These are phyloP conservation scores for Pythium phragmiticola DNA, from an alignment of 352 stramenopile genomes.

Conservation along the genomic window DNA sequence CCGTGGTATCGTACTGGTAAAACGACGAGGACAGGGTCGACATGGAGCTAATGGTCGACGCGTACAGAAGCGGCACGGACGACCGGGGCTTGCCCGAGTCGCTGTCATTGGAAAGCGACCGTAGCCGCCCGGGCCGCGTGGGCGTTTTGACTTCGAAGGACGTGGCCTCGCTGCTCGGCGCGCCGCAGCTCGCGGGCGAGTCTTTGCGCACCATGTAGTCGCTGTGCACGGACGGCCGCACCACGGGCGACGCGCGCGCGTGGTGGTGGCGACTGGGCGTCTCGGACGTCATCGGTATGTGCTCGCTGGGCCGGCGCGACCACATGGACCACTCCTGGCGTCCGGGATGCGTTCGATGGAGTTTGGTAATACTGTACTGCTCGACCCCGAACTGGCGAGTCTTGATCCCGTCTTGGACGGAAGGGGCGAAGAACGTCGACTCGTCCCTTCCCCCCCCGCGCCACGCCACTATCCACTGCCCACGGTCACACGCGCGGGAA, in stretches of 20 bases:
- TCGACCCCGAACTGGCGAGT: too few species aligned
- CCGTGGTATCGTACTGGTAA: constrained; percentile 26
- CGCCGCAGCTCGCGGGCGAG: neutral
- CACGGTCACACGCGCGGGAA: too few species aligned
- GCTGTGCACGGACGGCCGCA: constrained; percentile 24
- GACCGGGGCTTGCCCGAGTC: constrained; percentile 18
- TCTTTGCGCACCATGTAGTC: constrained; percentile 21
- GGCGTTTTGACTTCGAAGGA: neutral
- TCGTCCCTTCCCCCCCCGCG: too few species aligned
- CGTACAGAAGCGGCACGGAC: constrained; percentile 23
- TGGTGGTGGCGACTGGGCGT: neutral
- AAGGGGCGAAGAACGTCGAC: too few species aligned
- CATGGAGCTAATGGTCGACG: constrained; percentile 29
- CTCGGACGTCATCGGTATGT: too few species aligned
- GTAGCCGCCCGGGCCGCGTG: constrained; percentile 6
- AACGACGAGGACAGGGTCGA: constrained; percentile 26
- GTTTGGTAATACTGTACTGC: too few species aligned
- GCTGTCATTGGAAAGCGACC: constrained; percentile 22
- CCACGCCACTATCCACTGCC: too few species aligned
- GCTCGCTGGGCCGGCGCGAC: neutral
- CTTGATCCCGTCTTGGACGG: too few species aligned
- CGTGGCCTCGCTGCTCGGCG: neutral
- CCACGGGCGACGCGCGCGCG: constrained; percentile 8
- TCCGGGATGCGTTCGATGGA: too few species aligned
- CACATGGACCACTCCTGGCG: neutral